phyloP scores from a whole-genome alignment of 2,329 filamentous ascomycete species.

The Sporothrix brunneoviolacea region DNA sequence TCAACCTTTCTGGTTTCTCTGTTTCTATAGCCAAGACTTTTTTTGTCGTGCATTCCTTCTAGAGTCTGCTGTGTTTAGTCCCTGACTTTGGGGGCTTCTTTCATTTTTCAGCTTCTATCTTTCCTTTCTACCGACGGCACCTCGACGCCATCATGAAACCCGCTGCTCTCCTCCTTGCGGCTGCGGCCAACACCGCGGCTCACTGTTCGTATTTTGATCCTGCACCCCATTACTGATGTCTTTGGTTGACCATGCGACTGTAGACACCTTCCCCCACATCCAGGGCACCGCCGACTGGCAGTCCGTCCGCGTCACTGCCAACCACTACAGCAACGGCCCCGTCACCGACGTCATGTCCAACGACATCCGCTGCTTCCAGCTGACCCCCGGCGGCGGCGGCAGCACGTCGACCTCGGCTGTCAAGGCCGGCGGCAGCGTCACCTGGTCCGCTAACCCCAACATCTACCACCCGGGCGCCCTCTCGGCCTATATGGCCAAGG shows the following conservation, averaged over 20 bases:
- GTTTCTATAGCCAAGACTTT: too few relatives aligned
- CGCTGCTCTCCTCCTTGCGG: neutral
- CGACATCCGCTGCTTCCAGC: slow-evolving; percentile 25
- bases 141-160: neutral
- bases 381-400: slow-evolving; percentile 19
- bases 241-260: neutral
- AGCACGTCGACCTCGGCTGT: slow-evolving; percentile 26
- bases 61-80: too few relatives aligned
- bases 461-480: slow-evolving; percentile 33
- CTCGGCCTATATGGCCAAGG: slow-evolving; percentile 31
- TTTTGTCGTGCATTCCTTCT: too few relatives aligned
- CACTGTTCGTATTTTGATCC: neutral
- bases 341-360: slow-evolving; percentile 20
- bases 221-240: neutral
- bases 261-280: slow-evolving; percentile 8
- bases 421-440: slow-evolving; percentile 31
- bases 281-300: slow-evolving; percentile 10
- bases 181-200: slow-evolving; percentile 6
- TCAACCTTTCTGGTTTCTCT: too few relatives aligned
- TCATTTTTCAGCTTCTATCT: neutral
- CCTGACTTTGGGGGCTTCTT: too few relatives aligned
- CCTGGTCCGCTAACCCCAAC: slow-evolving; percentile 30
- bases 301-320: slow-evolving; percentile 8
- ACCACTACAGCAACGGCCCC: slow-evolving; percentile 15
- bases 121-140: neutral